Base-by-base conservation (phyloP, 495 filamentous ascomycete genomes). In the Podospora conica region DNA sequence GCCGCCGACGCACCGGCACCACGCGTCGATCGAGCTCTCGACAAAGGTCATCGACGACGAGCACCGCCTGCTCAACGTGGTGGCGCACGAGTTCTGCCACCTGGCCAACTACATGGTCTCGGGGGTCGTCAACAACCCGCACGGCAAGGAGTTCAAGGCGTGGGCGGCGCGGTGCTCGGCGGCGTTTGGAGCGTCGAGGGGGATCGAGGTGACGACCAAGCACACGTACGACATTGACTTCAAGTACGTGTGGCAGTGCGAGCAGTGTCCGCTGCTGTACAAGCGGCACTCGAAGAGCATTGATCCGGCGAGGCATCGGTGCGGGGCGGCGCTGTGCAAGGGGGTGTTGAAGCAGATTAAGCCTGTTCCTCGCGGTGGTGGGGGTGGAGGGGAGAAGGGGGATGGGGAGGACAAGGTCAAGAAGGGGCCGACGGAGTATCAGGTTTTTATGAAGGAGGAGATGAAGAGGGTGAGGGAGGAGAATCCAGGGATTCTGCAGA, bases 1-100 rank as follows among this genome's bases (percentile, higher is more conserved):
- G 58, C 57, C 27, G 21, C 64, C 68, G 22, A 64, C 60, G 24
- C 68, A 80, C 65, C 80, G 81, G 29, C 91, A 96, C 73, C 74
- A 88, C 69, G 91, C 91, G 8, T 84, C 77, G 11, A 97, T 98
- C 73, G 93, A 98, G 69, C 85, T 98, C 4, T 90, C 94, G 0
- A 86, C 90, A 62, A 93, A 92, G 65, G 89, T 98, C 58, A 90
- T 98, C 61, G 83, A 88, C 74, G 85, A 88, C 73, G 84, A 90
- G 64, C 80, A 91, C 55, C 87, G 92, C 22, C 82, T 98, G 22
- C 80, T 93, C 58, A 96, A 96, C 75, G 91, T 91, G 0, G 71
- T 97, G 22, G 91, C 93, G 3, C 95, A 98, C 75, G 95, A 98
- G 68, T 98, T 92, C 80, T 97, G 94, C 77, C 95, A 98, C 73